Base-by-base conservation (phyloP, 1,284 basidiomycete species). In the Rhizoctonia solani region DNA sequence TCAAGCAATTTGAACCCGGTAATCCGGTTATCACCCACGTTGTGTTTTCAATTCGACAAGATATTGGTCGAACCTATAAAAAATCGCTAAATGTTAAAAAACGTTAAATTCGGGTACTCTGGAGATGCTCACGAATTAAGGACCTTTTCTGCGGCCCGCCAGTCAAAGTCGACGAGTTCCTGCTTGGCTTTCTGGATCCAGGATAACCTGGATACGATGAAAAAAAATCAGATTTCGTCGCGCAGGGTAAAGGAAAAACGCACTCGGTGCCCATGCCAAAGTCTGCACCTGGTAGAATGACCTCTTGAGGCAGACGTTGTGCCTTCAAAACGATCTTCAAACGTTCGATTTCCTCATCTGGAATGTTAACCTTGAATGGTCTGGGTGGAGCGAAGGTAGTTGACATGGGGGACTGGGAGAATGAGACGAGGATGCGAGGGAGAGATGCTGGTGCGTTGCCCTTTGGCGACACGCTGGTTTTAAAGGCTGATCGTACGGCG, bases 21-120 rank as follows among this genome's bases (percentile, higher is more conserved):
- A 6, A n/a, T 23, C 13, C 23, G 23, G 16, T 4, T 4, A n/a
- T 16, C 23, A 37, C 54, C 34, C 16, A 58, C 53, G 54, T 67
- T 25, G 53, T 32, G 21, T 32, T 54, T 32, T 55, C 54, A 13
- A 65, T 65, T 53, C 37, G 13, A 65, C 61, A 27, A 53, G 49
- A 30, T 53, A 65, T 30, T 65, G 61, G n/a, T 65, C 49, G n/a
- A 65, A 65, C 5, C 61, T 65, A 21, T 32, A 55, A n/a, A 19
- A 46, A 8, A 14, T 19, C 2, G n/a, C 52, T 6, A 37, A 44
- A 9, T 25, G 8, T 19, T 11, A 30, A 16, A 19, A 54, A 25
- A 16, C 14, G 27, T 5, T n/a, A 8, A 19, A 42, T 47, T 42
- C 8, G 29, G 19, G n/a, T 16, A 27, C 21, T 16, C 2, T 3